phyloP scores from a whole-genome alignment of 345 rosid genomes.

The Citrus reticulata region DNA sequence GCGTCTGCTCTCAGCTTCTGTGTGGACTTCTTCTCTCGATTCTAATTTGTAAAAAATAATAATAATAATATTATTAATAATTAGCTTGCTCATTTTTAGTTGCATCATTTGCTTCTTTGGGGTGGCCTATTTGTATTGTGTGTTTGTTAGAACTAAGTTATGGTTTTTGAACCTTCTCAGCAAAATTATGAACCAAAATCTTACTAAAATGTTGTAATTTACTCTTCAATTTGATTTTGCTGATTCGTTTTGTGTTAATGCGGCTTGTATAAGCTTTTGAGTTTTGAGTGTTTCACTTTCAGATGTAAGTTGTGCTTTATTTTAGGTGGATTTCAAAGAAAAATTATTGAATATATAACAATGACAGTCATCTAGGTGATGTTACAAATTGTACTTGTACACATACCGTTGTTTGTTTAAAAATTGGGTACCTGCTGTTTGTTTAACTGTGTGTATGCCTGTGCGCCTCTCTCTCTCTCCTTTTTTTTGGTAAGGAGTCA shows the following conservation, averaged over 20 bases:
- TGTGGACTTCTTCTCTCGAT: conserved; percentile 51
- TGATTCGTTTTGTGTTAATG: background rate
- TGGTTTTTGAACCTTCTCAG: background rate
- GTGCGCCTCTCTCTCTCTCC: no score
- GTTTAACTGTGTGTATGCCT: no score
- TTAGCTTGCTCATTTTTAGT: background rate
- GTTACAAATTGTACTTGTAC: no score
- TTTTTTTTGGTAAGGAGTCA: no score
- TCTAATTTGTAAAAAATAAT: conserved; percentile 27
- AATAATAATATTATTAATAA: background rate
- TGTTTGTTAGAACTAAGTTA: background rate
- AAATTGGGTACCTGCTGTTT: no score
- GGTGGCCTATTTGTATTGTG: background rate
- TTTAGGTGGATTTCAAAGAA: background rate
- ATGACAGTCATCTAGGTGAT: background rate
- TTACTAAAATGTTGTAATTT: background rate
- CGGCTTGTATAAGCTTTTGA: background rate
- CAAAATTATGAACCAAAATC: background rate
- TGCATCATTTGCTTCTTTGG: background rate
- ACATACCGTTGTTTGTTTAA: background rate
- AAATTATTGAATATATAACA: background rate
- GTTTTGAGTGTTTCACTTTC: background rate
- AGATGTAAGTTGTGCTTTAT: background rate
- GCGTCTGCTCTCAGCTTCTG: conserved; percentile 71
- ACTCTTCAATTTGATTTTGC: background rate